Conservation (phyloP, 2,329 filamentous ascomycete species). For the Cytospora piceicola region DNA sequence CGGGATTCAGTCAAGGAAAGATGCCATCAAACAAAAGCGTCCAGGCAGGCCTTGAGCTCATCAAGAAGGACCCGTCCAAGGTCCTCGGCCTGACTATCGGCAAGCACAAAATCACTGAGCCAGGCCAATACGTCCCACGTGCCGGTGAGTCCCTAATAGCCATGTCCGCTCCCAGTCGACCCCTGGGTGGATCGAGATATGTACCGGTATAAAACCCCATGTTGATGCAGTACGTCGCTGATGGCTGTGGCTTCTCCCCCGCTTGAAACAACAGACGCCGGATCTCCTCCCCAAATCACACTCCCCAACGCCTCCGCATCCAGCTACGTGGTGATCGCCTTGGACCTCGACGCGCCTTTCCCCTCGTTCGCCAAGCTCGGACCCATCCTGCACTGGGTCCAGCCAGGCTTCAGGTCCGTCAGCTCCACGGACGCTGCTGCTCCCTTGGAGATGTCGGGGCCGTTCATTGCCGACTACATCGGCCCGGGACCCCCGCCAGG, state of each 20-base stretch:
- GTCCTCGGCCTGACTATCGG: conserved; percentile 25
- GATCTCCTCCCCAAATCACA: conserved; percentile 14
- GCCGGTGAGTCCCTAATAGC: conserved; percentile 12
- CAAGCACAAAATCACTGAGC: conserved; percentile 11
- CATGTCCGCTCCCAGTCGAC: background rate
- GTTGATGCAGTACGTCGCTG: background rate
- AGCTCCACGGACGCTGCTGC: conserved; percentile 1
- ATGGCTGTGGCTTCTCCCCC: background rate
- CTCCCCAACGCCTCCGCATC: background rate
- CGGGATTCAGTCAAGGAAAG: background rate
- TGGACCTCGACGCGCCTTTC: conserved; percentile 55
- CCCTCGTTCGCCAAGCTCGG: conserved; percentile 45
- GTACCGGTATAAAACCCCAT: too few relatives aligned
- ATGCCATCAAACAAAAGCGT: conserved; percentile 26
- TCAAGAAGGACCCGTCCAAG: conserved; percentile 25
- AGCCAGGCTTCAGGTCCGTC: conserved; percentile 41
- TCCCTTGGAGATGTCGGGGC: conserved; percentile 19
- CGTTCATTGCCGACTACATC: conserved; percentile 46
- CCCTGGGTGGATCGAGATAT: too few relatives aligned
- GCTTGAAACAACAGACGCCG: conserved; percentile 4
- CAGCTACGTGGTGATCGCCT: conserved; percentile 45
- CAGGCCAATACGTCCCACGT: conserved; percentile 21
- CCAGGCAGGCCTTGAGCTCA: conserved; percentile 15
- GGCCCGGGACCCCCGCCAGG: conserved; percentile 51
- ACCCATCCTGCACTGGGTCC: conserved; percentile 53